Evolutionary conservation across 495 filamentous ascomycete genomes (phyloP).

Genomic region (Aspergillus taichungensis): DNA sequence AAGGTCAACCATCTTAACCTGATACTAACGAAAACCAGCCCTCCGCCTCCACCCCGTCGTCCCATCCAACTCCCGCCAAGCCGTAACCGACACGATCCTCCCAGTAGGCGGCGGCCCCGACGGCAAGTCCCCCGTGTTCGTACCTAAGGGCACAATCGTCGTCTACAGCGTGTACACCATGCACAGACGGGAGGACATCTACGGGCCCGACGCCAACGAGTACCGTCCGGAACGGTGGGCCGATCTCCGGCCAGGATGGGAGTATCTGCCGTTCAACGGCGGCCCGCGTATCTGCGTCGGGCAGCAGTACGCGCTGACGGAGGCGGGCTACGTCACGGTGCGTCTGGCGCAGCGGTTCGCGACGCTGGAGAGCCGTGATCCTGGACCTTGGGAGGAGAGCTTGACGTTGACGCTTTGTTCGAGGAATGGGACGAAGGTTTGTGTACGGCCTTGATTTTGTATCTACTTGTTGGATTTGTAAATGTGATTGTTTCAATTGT

Average conservation of each 20-base stretch:
- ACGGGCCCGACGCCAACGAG: slow-evolving; percentile 27
- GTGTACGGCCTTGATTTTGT: not conserved
- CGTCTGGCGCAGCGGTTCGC: slow-evolving; percentile 21
- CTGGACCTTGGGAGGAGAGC: slow-evolving; percentile 8
- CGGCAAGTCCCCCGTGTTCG: slow-evolving; percentile 36
- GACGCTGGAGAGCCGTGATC: slow-evolving; percentile 17
- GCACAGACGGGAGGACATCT: slow-evolving; percentile 27
- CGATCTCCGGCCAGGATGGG: slow-evolving; percentile 36
- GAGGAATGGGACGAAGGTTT: slow-evolving; percentile 7
- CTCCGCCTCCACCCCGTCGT: slow-evolving; percentile 45
- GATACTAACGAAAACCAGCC: slow-evolving; percentile 7
- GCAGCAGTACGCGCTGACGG: slow-evolving; percentile 48
- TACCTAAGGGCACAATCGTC: slow-evolving; percentile 27
- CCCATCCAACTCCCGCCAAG: slow-evolving; percentile 38
- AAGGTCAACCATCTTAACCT: too few relatives aligned
- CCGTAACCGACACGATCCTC: slow-evolving; percentile 39
- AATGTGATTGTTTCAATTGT: not conserved
- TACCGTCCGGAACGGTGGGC: slow-evolving; percentile 25
- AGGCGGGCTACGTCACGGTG: slow-evolving; percentile 44
- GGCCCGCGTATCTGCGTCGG: slow-evolving; percentile 51
- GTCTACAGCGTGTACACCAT: slow-evolving; percentile 17
- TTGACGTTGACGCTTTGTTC: slow-evolving; percentile 11
- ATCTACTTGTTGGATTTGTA: not conserved
- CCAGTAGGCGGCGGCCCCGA: slow-evolving; percentile 42
- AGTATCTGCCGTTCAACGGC: slow-evolving; percentile 56